Evolutionary conservation across 306 rosid species (phyloP).

Genomic region (Gynostemma pentaphyllum): DNA sequence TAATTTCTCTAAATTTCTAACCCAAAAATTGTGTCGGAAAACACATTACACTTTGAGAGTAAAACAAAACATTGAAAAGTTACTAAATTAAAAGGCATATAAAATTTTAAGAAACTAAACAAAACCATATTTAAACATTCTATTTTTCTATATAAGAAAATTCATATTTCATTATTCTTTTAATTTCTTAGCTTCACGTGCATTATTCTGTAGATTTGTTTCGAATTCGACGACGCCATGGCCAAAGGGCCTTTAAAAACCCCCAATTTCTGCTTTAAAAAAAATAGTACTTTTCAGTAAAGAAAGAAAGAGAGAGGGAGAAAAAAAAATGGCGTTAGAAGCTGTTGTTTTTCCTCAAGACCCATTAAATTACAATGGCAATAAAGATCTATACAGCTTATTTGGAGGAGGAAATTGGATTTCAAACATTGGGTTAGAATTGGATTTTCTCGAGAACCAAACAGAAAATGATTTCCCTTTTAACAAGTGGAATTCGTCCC

Average conservation of each 20-base stretch:
- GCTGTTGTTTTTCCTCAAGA: conserved; percentile 66
- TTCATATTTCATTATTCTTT: background rate
- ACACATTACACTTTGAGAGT: too few species aligned
- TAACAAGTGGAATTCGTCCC: conserved; percentile 26
- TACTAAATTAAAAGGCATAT: too few species aligned
- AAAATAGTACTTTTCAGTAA: too few species aligned
- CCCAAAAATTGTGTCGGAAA: too few species aligned
- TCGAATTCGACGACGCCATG: conserved; percentile 21
- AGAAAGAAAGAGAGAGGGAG: conserved; percentile 12
- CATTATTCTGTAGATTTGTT: conserved; percentile 34
- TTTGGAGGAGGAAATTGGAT: conserved; percentile 25
- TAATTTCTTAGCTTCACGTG: conserved; percentile 48
- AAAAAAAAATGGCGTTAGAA: conserved; percentile 93
- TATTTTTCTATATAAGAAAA: too few species aligned
- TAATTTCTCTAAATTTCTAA: too few species aligned
- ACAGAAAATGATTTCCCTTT: conserved; percentile 28
- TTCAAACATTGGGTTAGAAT: conserved; percentile 17
- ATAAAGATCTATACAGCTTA: conserved; percentile 46
- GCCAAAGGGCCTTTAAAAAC: conserved; percentile 18
- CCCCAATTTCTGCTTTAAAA: background rate
- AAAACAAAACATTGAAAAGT: too few species aligned
- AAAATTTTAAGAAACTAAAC: too few species aligned
- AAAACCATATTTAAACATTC: too few species aligned
- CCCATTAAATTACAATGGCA: conserved; percentile 26
- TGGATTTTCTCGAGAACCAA: conserved; percentile 41